Base-by-base conservation (phyloP, 306 rosid genomes). In the Cicer bijugum region DNA sequence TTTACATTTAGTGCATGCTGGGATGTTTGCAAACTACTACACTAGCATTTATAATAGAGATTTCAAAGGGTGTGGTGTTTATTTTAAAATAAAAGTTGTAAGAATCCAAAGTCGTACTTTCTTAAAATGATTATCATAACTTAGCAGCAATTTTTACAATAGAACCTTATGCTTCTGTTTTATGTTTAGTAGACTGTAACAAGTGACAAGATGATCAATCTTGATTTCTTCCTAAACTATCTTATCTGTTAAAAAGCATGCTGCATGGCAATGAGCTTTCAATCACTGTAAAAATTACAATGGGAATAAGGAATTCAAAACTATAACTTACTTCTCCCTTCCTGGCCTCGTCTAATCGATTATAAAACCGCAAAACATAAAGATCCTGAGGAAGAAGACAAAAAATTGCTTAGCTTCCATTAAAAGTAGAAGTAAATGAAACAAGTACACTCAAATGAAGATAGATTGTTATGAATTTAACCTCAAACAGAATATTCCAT, bases 321-420 rank as follows among this genome's bases (percentile, higher is more conserved):
- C 57, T 16, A 60, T 16, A 75, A 80, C 95, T 84, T 89, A 94
- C 99, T 83, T 94, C 99, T 75, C 99, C 99, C 80, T 89, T 94
- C 80, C 92, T 89, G 16, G 88, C 58, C 85, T 94, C 96, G 78
- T 91, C 97, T 88, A 94, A 74, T 12, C 99, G 90, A 71, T 88
- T 94, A 84, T 84, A 91, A 82, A 94, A 87, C 64, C 95, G 87
- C 45, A 94, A 44, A 79, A 89, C 96, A 59, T 94, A 91, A 81
- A 94, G 74, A 68, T 94, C 99, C 99, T 94, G 85, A 60, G 63
- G 73, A 67, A 33, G 14, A 56, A 77, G 67, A 76, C 60, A 76
- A 58, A 62, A 75, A 60, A 67, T 52, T 35, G 74, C 40, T 81
- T 65, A 82, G 84, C 79, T 74, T 74, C 61, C 55, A 33, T 72